These are phyloP conservation scores for Naganishia liquefaciens DNA, from an alignment of 1,284 basidiomycete species.

Conservation along the genomic window DNA sequence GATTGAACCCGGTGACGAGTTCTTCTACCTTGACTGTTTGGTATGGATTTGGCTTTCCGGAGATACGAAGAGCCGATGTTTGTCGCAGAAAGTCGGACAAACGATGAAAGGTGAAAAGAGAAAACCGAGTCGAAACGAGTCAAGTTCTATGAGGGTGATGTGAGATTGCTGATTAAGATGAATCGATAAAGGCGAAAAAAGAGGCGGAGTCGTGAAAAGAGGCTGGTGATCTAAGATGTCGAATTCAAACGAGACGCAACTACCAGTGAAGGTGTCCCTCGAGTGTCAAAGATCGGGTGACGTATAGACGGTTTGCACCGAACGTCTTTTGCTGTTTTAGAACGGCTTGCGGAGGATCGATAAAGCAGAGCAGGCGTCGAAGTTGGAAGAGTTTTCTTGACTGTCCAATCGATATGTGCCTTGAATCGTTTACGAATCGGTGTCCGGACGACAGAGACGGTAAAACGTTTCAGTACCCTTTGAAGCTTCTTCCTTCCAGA, in stretches of 20 bases:
- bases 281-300: slow-evolving; percentile 24
- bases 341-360: slow-evolving; percentile 27
- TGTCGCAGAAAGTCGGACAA: slow-evolving; percentile 11
- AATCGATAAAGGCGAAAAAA: slow-evolving; percentile 16
- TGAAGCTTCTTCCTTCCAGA: slow-evolving; percentile 17
- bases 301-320: slow-evolving; percentile 28
- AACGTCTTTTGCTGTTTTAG: slow-evolving; percentile 29
- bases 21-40: slow-evolving; percentile 26
- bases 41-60: slow-evolving; percentile 19
- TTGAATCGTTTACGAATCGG: slow-evolving; percentile 26
- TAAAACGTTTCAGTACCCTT: slow-evolving; percentile 28
- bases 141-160: slow-evolving; percentile 5
- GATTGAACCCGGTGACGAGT: slow-evolving; percentile 8
- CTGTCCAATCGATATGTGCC: slow-evolving; percentile 28
- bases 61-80: slow-evolving; percentile 2
- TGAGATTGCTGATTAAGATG: background rate
- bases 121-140: slow-evolving; percentile 14
- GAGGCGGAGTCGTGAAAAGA: slow-evolving; percentile 2
- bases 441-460: slow-evolving; percentile 28
- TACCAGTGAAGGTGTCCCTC: slow-evolving; percentile 29
- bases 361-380: slow-evolving; percentile 28
- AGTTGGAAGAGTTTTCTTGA: slow-evolving; percentile 16
- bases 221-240: slow-evolving; percentile 20
- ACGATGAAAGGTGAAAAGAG: slow-evolving; percentile 11
- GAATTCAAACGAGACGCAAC: slow-evolving; percentile 30